Evolutionary conservation across 2,329 filamentous ascomycete genomes (phyloP).

Genomic region (Sporothrix phasma): DNA sequence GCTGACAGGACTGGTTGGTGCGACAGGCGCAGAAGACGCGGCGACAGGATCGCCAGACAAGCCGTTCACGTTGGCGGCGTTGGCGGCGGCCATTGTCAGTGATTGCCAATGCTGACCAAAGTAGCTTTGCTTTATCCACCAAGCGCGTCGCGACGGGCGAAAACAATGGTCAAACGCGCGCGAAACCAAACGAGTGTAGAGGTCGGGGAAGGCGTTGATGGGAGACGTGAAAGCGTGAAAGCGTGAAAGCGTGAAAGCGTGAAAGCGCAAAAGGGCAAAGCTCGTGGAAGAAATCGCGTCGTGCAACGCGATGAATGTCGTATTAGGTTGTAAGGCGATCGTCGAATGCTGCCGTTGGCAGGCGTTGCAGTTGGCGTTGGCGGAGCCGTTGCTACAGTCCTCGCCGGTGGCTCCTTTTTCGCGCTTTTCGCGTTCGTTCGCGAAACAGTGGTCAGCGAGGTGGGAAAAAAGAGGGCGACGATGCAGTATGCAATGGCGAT

Average conservation of each 20-base stretch:
- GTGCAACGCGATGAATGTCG: not conserved
- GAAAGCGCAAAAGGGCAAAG: not conserved
- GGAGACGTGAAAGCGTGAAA: not conserved
- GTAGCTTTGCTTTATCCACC: not conserved
- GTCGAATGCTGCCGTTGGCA: not conserved
- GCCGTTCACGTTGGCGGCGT: constrained; percentile 26
- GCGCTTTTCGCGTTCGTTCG: constrained; percentile 11
- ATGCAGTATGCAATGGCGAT: constrained; percentile 1
- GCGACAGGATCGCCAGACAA: constrained; percentile 22
- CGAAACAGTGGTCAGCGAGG: not conserved
- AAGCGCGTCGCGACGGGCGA: constrained; percentile 1
- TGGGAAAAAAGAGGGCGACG: not conserved
- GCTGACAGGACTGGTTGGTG: constrained; percentile 15
- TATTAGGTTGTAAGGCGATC: not conserved
- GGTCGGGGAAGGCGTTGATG: not conserved
- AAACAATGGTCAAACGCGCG: not conserved
- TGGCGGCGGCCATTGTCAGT: constrained; percentile 26
- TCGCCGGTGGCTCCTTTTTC: not conserved
- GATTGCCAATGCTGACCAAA: not conserved
- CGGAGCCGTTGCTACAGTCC: not conserved
- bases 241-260: not conserved
- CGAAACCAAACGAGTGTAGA: not conserved
- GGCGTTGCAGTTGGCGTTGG: not conserved
- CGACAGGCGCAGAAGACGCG: constrained; percentile 22
- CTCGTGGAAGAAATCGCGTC: not conserved